A percentile compares a stretch with the other conserved stretches of the same genome.
These are phyloP conservation scores for Ganoderma resinaceum DNA, from an alignment of 1,284 basidiomycete genomes.

Conservation along the genomic window DNA sequence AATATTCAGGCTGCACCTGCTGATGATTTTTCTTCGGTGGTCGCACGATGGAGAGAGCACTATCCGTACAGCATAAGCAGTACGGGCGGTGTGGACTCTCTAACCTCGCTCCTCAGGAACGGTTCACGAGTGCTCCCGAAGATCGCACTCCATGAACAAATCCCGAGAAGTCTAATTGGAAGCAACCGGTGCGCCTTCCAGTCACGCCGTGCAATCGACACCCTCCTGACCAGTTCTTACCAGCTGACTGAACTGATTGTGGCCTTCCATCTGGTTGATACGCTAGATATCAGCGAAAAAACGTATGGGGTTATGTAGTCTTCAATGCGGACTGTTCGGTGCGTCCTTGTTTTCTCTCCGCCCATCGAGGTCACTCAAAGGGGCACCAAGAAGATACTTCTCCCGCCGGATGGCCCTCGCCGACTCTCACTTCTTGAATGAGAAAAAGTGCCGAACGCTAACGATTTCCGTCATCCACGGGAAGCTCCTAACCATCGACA, in stretches of 20 bases:
- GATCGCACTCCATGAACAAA: background rate
- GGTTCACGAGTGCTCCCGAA: background rate
- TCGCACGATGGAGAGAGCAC: background rate
- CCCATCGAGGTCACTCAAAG: background rate
- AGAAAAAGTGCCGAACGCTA: background rate
- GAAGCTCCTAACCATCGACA: conserved; percentile 17
- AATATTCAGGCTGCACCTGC: background rate
- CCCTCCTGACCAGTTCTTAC: background rate
- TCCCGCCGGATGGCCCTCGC: background rate
- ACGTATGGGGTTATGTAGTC: background rate
- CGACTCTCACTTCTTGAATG: background rate
- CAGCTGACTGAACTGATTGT: background rate
- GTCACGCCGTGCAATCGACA: background rate
- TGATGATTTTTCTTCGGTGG: background rate
- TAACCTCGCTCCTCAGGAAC: conserved; percentile 1
- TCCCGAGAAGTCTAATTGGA: background rate
- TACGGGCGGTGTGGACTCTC: background rate
- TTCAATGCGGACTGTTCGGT: background rate
- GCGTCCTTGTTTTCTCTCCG: background rate
- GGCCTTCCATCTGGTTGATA: background rate
- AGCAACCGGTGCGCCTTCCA: background rate
- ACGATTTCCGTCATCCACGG: background rate
- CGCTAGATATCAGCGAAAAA: background rate
- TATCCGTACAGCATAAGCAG: background rate
- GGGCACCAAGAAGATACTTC: background rate